Base-by-base conservation (phyloP, 306 rosid species). In the Quercus parvula region DNA sequence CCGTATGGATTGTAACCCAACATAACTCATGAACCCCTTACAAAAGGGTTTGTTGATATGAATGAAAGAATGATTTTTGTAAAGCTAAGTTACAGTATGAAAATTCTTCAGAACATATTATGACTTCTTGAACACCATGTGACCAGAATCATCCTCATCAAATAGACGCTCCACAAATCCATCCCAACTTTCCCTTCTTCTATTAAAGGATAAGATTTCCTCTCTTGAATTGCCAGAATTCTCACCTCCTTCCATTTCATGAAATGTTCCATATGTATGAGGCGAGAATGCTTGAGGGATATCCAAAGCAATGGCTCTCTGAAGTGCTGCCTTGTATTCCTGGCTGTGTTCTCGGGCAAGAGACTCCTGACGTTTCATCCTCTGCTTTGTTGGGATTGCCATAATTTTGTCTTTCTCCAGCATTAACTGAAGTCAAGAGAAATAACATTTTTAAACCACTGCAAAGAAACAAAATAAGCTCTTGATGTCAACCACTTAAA, bases 251-350 rank as follows among this genome's bases (percentile, higher is more conserved):
- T 89, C 91, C 18, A 24, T 59, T 81, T 91, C 91, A 31, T 68
- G 90, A 75, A 95, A 95, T 70, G 98, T 95, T 78, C 99, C 99
- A 2, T 92, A 95, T 5, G 85, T 55, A 2, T 91, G 80, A 71
- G 91, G 88, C 1, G 89, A 81, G 77, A 80, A 86, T 68, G 93
- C 96, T 73, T 87, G 90, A 64, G 97, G 98, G 74, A 92, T 86
- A 66, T 90, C 90, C 87, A 95, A 83, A 78, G 94, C 92, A 74
- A 87, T 77, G 3, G 97, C 98, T 56, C 94, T 90, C 74, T 81
- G 87, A 73, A 93, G 95, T 5, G 98, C 98, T 31, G 97, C 98
- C 57, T 51, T 77, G 81, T 93, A 85, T 85, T 92, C 99, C 78
- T 86, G 86, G 6, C 87, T 84, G 77, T 86, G 99, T 75, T 78